Base-by-base conservation (phyloP, 2,329 filamentous ascomycete genomes). In the Hypoxylon sp. region DNA sequence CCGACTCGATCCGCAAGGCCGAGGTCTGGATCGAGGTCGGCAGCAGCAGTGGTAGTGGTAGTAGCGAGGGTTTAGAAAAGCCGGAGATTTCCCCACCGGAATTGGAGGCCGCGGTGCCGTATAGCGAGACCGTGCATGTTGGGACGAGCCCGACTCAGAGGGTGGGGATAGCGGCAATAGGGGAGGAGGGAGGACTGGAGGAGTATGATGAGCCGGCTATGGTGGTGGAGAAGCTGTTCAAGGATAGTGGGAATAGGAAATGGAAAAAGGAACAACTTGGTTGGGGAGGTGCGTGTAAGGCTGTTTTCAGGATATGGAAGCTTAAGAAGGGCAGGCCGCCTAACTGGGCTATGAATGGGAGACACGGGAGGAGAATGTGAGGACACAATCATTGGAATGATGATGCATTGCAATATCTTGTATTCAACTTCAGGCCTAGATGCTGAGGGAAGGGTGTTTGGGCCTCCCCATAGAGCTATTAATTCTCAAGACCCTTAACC, bases 21-120 rank as follows among this genome's bases (percentile, higher is more conserved):
- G 80, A 84, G 70, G 83, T 86, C 8, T 85, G 83, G 81, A 80
- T 84, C 24, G 83, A 85, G 67, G 79, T 83, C 11, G 74, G 59
- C 13, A 26, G 51, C 29, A 48, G 24, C n/a, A 26, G 22, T 10
- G 22, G 17, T 24, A 50, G 31, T 6, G 6, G 3, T n/a, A n/a
- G 24, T 3, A 5, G 13, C 19, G 31, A n/a, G 29, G 17, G 24
- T 2, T 17, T 1, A 50, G 13, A 39, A 37, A 47, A 37, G 47
- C 42, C 51, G n/a, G 14, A 31, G 8, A n/a, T 9, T 11, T 37
- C 55, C n/a, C 44, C 3, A n/a, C 19, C 51, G 26, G 66, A 71
- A n/a, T 44, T 73, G 39, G 73, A 74, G 51, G 19, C 17, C 1
- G 44, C 17, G 8, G 31, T 63, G 10, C 42, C 65, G 29, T 71